Conservation (phyloP, 2,329 filamentous ascomycete genomes). For the Huntiella savannae region DNA sequence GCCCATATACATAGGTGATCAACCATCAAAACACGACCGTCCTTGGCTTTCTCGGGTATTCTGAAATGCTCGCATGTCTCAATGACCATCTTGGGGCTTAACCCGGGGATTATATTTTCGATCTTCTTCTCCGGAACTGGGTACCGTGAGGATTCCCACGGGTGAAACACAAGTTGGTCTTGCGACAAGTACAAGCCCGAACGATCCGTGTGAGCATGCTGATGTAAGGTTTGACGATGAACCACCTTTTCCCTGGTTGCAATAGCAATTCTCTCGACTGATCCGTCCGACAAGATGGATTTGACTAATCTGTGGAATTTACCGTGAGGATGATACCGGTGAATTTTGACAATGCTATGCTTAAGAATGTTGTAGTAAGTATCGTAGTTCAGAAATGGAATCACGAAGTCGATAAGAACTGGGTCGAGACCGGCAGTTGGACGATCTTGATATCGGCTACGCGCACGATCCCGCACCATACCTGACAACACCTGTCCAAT, state of each 20-base stretch:
- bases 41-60: not conserved
- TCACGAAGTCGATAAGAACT: not conserved
- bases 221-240: not conserved
- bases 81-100: no score
- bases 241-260: not conserved
- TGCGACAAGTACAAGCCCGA: not conserved
- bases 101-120: not conserved
- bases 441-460: no score
- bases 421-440: no score
- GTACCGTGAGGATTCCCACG: not conserved
- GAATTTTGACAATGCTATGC: not conserved
- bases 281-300: not conserved
- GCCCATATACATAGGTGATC: slow-evolving; percentile 1
- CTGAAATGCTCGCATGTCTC: not conserved
- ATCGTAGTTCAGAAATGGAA: not conserved
- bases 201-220: not conserved
- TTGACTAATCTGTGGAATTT: not conserved
- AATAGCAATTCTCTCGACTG: not conserved
- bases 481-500: no score
- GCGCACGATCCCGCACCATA: no score
- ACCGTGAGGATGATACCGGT: not conserved
- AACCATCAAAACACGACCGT: slow-evolving; percentile 1
- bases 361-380: not conserved
- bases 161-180: not conserved
- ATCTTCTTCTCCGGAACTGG: not conserved